Evolutionary conservation across 805 yeast species (phyloP), one percentile per base, ranked within the genome.

Genomic region (Tetrapisispora namnaoensis): DNA sequence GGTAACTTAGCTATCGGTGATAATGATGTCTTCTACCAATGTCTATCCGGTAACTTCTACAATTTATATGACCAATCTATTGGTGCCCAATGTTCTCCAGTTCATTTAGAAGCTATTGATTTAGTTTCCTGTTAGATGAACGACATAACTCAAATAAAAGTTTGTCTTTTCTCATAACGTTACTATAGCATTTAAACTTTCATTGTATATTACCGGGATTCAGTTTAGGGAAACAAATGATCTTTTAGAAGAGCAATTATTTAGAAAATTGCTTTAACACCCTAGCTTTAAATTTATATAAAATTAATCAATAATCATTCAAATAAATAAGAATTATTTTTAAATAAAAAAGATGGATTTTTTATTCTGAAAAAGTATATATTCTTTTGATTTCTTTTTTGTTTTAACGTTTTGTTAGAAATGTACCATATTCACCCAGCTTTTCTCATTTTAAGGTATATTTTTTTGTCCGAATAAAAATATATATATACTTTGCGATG

Each of bases 21-120:
- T 54, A 60, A 65, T 40, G 75, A 76, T 47, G 70, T 73, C 42
- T 82, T 82, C 72, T 82, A 76, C 74, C 81, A 82, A 70, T 83
- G 90, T 72, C 63, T 75, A 56, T 80, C 87, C 30, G 90, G 89
- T 55, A 72, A 71, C 59, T 83, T 83, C 76, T 82, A 80, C 80
- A 83, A 83, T 75, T 70, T 83, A 68, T 83, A 83, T 68, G 86
- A 81, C 65, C 70, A 78, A 66, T 66, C 71, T 55, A 66, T 79
- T 46, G 86, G 82, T 50, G 67, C 63, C 34, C 86, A 82, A 62
- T 83, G 90, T 74, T 64, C 69, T 49, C 73, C 81, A 48, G 83
- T 84, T 57, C 70, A 78, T 62, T 74, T 83, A 59, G 70, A 71
- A 53, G 70, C 80, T 56, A 78, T 82, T 54, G 79, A 77, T 59